phyloP scores from a whole-genome alignment of 169 alveolate species.

The Cryptosporidium andersoni region DNA sequence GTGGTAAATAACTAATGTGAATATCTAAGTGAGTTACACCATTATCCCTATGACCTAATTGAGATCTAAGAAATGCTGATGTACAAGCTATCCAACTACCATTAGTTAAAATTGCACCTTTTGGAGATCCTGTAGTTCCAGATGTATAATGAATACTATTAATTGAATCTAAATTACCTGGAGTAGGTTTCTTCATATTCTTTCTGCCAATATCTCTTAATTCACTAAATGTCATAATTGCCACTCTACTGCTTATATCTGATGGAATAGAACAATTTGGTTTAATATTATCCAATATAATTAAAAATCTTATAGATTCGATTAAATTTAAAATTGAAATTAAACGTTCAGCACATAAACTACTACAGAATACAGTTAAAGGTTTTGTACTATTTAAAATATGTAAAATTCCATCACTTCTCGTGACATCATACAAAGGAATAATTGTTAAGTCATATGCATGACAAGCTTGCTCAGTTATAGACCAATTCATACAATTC shows the following conservation, averaged over 20 bases:
- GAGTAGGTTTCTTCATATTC: constrained; percentile 8
- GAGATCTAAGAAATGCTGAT: constrained; percentile 37
- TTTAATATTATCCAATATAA: constrained; percentile 16
- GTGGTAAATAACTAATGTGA: constrained; percentile 82
- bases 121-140: constrained; percentile 92
- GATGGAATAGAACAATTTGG: neutral
- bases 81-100: constrained; percentile 71
- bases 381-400: constrained; percentile 70
- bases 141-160: constrained; percentile 79
- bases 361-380: constrained; percentile 52
- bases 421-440: constrained; percentile 77
- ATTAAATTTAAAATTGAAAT: constrained; percentile 15
- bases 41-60: constrained; percentile 49
- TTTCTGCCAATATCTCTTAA: constrained; percentile 26
- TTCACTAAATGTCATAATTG: constrained; percentile 36
- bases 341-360: constrained; percentile 11
- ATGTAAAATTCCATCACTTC: constrained; percentile 73
- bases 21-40: constrained; percentile 72
- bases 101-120: constrained; percentile 86
- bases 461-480: constrained; percentile 76
- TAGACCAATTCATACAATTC: constrained; percentile 77
- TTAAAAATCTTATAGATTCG: constrained; percentile 2
- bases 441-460: constrained; percentile 71
- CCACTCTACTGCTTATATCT: constrained; percentile 10
- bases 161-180: constrained; percentile 38